Evolutionary conservation across 805 yeast species (phyloP), one percentile per base, ranked within the genome.

Genomic region (Candida morakotiae): DNA sequence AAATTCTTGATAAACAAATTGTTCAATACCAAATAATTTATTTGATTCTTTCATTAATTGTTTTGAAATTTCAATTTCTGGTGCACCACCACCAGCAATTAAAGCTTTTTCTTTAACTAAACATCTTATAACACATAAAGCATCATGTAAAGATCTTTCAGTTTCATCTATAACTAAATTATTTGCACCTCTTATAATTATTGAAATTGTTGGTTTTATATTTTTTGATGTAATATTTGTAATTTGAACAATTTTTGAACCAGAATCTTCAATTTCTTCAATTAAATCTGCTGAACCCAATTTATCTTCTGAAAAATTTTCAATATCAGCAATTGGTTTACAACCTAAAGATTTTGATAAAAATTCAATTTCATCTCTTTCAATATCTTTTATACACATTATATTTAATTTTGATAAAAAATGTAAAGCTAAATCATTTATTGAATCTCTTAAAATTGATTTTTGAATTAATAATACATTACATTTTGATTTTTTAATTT

Each of bases 71-170:
- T 89, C 96, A 47, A 88, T 79, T 64, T 88, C 97, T 31, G 98
- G 95, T 5, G 98, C 98, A 52, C 98, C 98, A 46, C 98, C 99
- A 52, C 99, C 99, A 10, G 98, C 96, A 65, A 93, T 88, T 56
- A 85, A 69, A 1, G 89, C 95, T 55, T 77, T 83, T 58, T 86
- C 87, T 56, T 87, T 87, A 19, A 88, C 95, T 39, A 87, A 70
- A 64, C 96, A 84, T 58, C 95, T 69, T 45, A 83, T 72, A 39
- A 91, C 98, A 74, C 99, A 93, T 40, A 93, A 73, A 0, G 98
- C 98, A 63, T 93, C 99, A 55, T 93, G 99, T 46, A 93, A 69
- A 3, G 98, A 89, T 65, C 99, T 82, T 60, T 93, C 99, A 26
- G 98, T 81, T 68, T 93, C 99, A 63, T 93, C 98, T 41, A 93